Conservation (phyloP, 2,329 filamentous ascomycete genomes). For the Pestalotiopsis fici region DNA sequence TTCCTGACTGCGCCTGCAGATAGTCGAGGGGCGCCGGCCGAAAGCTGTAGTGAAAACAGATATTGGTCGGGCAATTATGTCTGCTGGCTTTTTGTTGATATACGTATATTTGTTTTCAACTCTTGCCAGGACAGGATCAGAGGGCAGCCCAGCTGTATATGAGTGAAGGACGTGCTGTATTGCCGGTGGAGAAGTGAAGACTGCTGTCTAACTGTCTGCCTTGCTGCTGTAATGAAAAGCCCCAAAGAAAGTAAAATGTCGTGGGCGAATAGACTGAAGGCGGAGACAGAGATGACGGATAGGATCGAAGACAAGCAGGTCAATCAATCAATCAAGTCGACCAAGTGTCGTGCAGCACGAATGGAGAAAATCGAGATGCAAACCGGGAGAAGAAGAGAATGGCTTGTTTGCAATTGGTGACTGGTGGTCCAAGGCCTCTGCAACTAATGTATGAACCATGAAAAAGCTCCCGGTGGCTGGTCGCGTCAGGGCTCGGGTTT, state of each 20-base stretch:
- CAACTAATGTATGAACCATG: not conserved
- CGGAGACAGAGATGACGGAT: not conserved
- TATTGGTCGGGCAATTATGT: not conserved
- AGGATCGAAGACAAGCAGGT: not conserved
- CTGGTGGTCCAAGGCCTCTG: not conserved
- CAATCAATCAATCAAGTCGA: not conserved
- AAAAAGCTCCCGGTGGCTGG: slow-evolving; percentile 7
- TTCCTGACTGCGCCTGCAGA: not conserved
- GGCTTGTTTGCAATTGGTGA: slow-evolving; percentile 4
- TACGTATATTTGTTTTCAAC: not conserved
- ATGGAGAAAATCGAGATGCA: slow-evolving; percentile 1
- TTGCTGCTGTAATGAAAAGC: not conserved
- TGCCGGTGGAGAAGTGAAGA: not conserved
- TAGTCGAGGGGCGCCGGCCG: not conserved
- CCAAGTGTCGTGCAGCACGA: slow-evolving; percentile 1
- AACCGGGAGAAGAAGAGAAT: not conserved
- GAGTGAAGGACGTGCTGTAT: not conserved
- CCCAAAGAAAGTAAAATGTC: not conserved
- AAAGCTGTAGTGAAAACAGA: not conserved
- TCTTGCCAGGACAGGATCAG: not conserved
- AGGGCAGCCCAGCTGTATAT: not conserved
- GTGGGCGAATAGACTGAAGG: not conserved
- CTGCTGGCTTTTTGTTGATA: not conserved
- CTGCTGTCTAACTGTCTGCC: not conserved
- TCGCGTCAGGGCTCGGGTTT: not conserved